Conservation (phyloP, 2,329 filamentous ascomycete species). For the Curvularia hawaiiensis region DNA sequence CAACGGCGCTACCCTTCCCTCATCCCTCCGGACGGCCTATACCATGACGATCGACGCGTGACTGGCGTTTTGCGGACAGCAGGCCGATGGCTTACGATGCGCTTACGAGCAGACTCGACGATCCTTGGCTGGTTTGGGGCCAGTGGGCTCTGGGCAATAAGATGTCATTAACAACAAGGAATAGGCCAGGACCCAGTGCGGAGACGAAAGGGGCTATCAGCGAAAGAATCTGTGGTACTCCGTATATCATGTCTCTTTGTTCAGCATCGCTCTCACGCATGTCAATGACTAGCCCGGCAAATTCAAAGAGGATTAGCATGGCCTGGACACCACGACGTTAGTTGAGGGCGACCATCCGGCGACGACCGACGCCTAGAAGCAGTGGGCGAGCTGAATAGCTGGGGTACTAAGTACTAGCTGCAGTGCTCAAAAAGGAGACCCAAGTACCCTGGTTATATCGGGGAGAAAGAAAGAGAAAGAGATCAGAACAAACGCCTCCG, state of each 20-base stretch:
- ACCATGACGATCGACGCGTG: background rate
- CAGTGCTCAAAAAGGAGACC: constrained; percentile 2
- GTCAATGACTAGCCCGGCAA: background rate
- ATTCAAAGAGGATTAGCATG: background rate
- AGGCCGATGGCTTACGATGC: background rate
- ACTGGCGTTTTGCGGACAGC: background rate
- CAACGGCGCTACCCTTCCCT: constrained; percentile 2
- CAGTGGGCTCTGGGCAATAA: background rate
- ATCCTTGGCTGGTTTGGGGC: background rate
- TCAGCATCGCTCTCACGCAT: background rate
- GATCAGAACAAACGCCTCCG: background rate
- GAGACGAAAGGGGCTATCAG: background rate
- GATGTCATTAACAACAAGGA: background rate
- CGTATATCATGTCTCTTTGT: background rate
- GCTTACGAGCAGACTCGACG: background rate
- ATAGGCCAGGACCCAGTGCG: background rate
- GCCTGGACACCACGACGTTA: background rate
- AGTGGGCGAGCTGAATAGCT: constrained; percentile 1
- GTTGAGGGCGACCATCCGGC: background rate
- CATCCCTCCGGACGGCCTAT: background rate
- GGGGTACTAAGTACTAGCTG: constrained; percentile 7
- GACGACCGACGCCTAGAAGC: background rate
- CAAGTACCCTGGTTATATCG: background rate
- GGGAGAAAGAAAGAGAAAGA: background rate
- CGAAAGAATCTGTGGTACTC: background rate